These are phyloP conservation scores for Cercis canadensis DNA, from an alignment of 306 rosid species.

Conservation along the genomic window DNA sequence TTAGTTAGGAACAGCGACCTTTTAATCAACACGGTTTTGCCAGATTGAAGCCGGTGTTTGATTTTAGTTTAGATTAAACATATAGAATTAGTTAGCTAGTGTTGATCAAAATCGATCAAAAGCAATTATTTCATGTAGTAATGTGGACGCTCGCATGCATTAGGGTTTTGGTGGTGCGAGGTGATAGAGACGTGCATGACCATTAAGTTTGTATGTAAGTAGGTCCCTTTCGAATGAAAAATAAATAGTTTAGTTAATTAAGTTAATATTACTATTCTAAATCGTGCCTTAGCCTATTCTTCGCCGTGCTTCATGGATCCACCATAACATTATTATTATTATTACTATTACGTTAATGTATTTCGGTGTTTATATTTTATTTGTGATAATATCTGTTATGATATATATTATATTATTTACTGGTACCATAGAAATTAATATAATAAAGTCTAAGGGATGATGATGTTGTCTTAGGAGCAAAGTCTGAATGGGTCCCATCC, in stretches of 20 bases:
- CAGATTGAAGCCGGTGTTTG: not conserved
- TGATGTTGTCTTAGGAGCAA: slow-evolving; percentile 87
- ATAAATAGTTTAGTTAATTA: not conserved
- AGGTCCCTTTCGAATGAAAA: slow-evolving; percentile 19
- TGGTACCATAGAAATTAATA: too few relatives aligned
- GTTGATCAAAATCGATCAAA: slow-evolving; percentile 37
- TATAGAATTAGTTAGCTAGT: slow-evolving; percentile 22
- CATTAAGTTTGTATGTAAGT: slow-evolving; percentile 36
- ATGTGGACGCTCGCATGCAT: too few relatives aligned
- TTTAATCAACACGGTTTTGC: slow-evolving; percentile 4
- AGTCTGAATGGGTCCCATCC: slow-evolving; percentile 73
- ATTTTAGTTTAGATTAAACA: slow-evolving; percentile 2
- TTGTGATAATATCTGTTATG: too few relatives aligned
- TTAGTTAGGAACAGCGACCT: slow-evolving; percentile 24
- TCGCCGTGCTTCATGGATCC: slow-evolving; percentile 88
- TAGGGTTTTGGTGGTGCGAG: too few relatives aligned
- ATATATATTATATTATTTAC: too few relatives aligned
- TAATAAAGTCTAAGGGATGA: slow-evolving; percentile 61
- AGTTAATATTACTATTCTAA: not conserved
- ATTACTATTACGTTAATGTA: too few relatives aligned
- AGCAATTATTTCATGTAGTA: slow-evolving; percentile 55
- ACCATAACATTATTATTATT: slow-evolving; percentile 26
- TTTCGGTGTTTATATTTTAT: too few relatives aligned
- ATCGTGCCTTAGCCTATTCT: slow-evolving; percentile 45
- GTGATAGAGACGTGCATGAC: slow-evolving; percentile 89